Percentiles rank a stretch among this genome's conserved stretches.
Conservation (phyloP, 2,329 filamentous ascomycete genomes). For the Alternaria arbusti region DNA sequence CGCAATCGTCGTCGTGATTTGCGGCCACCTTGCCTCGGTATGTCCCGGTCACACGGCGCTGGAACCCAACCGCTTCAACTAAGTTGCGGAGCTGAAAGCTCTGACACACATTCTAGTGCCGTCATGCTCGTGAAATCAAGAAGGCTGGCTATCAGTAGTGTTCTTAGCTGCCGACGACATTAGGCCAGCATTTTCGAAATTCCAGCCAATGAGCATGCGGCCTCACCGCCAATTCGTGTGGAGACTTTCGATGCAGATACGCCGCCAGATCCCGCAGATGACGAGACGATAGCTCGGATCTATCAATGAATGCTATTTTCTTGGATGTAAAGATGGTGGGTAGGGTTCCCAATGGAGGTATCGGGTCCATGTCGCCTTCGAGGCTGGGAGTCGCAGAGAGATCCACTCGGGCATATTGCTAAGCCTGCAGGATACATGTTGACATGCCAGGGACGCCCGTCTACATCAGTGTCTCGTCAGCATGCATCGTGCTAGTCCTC, state of each 20-base stretch:
- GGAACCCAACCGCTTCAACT: background rate
- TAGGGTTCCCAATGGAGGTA: conserved; percentile 1
- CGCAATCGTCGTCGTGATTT: background rate
- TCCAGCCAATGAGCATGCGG: conserved; percentile 37
- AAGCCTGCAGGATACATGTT: conserved; percentile 11
- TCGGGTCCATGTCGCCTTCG: background rate
- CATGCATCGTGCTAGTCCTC: conserved; percentile 22
- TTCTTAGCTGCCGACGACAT: conserved; percentile 23
- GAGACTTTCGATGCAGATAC: conserved; percentile 33
- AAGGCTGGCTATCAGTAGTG: conserved; percentile 23
- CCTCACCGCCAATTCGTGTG: conserved; percentile 45
- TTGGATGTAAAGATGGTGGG: conserved; percentile 1
- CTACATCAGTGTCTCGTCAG: conserved; percentile 22
- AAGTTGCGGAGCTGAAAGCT: background rate
- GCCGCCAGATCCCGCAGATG: conserved; percentile 34
- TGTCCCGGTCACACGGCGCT: background rate
- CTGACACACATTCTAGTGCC: background rate
- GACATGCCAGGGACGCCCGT: conserved; percentile 18
- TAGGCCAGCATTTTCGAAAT: conserved; percentile 31
- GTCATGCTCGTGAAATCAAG: conserved; percentile 16
- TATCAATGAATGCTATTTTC: conserved; percentile 3
- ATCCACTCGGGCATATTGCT: conserved; percentile 16
- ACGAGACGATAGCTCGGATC: conserved; percentile 25
- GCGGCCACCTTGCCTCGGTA: background rate
- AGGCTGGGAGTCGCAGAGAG: conserved; percentile 17